Evolutionary conservation across 2,329 filamentous ascomycete species (phyloP).

Genomic region (Calonectria crousiana): DNA sequence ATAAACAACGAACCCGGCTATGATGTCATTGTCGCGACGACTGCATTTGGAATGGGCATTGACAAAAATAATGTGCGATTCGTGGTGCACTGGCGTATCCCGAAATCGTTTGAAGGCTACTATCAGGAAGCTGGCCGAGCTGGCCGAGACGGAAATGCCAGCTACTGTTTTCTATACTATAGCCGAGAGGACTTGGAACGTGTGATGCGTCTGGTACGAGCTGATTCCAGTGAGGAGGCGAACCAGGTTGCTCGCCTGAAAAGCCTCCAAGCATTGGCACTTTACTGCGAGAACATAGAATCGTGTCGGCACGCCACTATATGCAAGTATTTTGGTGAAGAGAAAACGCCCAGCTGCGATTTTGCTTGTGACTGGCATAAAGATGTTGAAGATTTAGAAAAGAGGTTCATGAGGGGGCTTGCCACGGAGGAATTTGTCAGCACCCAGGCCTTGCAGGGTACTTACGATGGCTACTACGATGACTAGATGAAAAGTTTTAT

Average conservation of each 20-base stretch:
- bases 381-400: conserved; percentile 69
- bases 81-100: conserved; percentile 93
- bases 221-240: conserved; percentile 55
- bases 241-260: conserved; percentile 66
- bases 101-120: conserved; percentile 95
- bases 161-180: conserved; percentile 91
- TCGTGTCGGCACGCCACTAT: conserved; percentile 83
- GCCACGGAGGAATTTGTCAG: conserved; percentile 73
- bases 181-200: conserved; percentile 87
- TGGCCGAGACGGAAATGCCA: conserved; percentile 88
- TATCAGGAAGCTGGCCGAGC: conserved; percentile 96
- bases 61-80: conserved; percentile 96
- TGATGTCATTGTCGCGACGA: conserved; percentile 94
- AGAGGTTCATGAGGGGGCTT: conserved; percentile 67
- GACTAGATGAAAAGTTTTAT: conserved; percentile 44
- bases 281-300: conserved; percentile 83
- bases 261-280: conserved; percentile 76
- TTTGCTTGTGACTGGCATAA: conserved; percentile 86
- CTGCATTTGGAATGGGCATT: conserved; percentile 97
- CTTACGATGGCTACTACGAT: conserved; percentile 68
- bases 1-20: conserved; percentile 80
- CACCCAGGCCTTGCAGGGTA: conserved; percentile 70
- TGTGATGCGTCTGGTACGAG: conserved; percentile 68
- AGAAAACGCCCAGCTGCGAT: conserved; percentile 69
- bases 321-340: conserved; percentile 82